Evolutionary conservation across 1,284 basidiomycete genomes (phyloP), one percentile per base, ranked within the genome.

Genomic region (Apiotrichum sp.): DNA sequence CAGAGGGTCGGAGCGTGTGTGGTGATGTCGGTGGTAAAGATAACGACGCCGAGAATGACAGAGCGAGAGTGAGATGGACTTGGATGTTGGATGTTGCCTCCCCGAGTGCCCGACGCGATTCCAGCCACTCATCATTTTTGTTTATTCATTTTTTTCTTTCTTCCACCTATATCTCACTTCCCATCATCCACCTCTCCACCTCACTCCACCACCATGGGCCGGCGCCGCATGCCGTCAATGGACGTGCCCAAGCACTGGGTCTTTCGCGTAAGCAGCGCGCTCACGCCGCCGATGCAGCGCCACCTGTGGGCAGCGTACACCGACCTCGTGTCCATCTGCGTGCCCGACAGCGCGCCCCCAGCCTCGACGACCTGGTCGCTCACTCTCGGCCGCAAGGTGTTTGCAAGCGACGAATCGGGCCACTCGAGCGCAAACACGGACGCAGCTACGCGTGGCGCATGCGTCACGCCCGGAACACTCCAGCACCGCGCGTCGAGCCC

Each of bases 301-400:
- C 49, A 50, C 40, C 49, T 50, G 40, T 50, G 49, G 49, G 39
- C 49, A 8, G 49, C 49, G 9, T 50, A 33, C 32, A 35, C 3
- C 32, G 49, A 50, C 40, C 49, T 50, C 39, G n/a, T 40, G 1
- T 14, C 39, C 5, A 14, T 41, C 33, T 16, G 22, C 3, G 49
- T 50, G 4, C 49, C 49, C 32, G 49, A 50, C 40, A 22, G 10
- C 36, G 36, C 8, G 36, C 36, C 36, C 10, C 38, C 47, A 4
- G 47, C 36, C 5, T 48, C 38, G 6, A 22, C 11, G 11, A 40
- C 38, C 3, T 50, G 49, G 49, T 10, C 14, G n/a, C 40, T 50
- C 9, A 50, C 39, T 3, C 49, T 50, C 32, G 49, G 49, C 32
- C 49, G 49, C 41, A 39, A 39, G 2, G 47, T 38, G 36, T 32